These are phyloP conservation scores for Gossypium anomalum DNA, from an alignment of 345 rosid genomes.

Conservation along the genomic window DNA sequence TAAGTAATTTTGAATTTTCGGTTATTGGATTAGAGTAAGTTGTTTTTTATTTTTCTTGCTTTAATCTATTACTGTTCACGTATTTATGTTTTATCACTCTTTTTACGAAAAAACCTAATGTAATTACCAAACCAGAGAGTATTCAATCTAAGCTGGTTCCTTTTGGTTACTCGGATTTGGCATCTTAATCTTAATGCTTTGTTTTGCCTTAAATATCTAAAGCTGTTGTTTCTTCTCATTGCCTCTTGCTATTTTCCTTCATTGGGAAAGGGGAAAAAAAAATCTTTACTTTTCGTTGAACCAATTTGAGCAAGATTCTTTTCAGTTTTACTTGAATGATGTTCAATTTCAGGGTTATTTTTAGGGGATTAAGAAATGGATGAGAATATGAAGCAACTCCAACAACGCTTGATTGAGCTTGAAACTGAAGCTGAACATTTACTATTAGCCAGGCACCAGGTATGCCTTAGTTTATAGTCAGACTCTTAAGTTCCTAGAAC, in stretches of 20 bases:
- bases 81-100: neutral
- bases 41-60: neutral
- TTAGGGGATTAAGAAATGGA: slow-evolving; percentile 41
- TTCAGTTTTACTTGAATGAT: neutral
- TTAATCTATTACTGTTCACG: neutral
- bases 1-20: too few species aligned
- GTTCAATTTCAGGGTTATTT: neutral
- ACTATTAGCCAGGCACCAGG: slow-evolving; percentile 59
- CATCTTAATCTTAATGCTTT: neutral
- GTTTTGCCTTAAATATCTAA: neutral
- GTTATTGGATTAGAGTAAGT: neutral
- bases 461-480: slow-evolving; percentile 8
- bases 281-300: neutral
- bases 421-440: slow-evolving; percentile 78
- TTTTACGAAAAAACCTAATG: neutral
- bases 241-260: neutral
- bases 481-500: neutral
- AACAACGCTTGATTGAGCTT: slow-evolving; percentile 41
- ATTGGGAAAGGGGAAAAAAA: neutral
- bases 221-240: neutral
- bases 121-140: neutral
- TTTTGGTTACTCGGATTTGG: neutral
- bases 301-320: neutral
- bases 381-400: slow-evolving; percentile 44
- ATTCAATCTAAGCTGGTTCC: neutral